Percentiles rank a stretch among this genome's conserved stretches.
Evolutionary conservation across 129 eudicot species (phyloP).

Genomic region (Centrapalus pauciflorus): DNA sequence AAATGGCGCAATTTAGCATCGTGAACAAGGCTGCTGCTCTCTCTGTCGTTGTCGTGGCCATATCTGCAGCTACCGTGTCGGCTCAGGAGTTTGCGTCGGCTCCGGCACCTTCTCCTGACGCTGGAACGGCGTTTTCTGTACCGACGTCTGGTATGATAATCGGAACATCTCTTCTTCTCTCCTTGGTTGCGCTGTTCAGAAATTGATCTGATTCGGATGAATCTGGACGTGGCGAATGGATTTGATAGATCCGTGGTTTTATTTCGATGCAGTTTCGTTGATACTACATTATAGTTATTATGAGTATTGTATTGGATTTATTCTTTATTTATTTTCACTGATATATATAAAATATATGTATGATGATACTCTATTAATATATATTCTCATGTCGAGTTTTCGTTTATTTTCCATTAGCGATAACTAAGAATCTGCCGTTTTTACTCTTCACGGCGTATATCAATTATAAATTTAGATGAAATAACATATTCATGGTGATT

Average conservation of each 20-base stretch:
- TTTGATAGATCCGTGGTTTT: not conserved
- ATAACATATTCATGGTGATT: too few relatives aligned
- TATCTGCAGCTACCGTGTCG: slow-evolving; percentile 18
- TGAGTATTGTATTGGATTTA: not conserved
- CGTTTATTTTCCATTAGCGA: too few relatives aligned
- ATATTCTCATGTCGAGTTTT: too few relatives aligned
- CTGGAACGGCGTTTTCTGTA: slow-evolving; percentile 44
- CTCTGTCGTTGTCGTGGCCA: slow-evolving; percentile 10
- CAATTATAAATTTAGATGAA: too few relatives aligned
- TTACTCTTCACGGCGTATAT: too few relatives aligned
- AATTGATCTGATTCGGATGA: slow-evolving; percentile 17
- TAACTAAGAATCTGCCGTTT: too few relatives aligned
- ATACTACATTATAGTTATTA: not conserved
- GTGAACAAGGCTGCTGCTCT: slow-evolving; percentile 8
- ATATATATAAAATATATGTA: too few relatives aligned
- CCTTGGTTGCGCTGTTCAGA: slow-evolving; percentile 30
- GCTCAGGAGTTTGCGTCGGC: slow-evolving; percentile 33
- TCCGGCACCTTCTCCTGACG: slow-evolving; percentile 42
- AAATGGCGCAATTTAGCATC: slow-evolving; percentile 51
- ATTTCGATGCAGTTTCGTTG: not conserved
- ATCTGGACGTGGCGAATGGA: not conserved
- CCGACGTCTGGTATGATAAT: slow-evolving; percentile 27
- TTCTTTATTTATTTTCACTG: too few relatives aligned
- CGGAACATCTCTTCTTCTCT: slow-evolving; percentile 33
- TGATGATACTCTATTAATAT: too few relatives aligned